These are phyloP conservation scores for Jasminum sambac DNA, from an alignment of 257 asterid genomes.

Conservation along the genomic window DNA sequence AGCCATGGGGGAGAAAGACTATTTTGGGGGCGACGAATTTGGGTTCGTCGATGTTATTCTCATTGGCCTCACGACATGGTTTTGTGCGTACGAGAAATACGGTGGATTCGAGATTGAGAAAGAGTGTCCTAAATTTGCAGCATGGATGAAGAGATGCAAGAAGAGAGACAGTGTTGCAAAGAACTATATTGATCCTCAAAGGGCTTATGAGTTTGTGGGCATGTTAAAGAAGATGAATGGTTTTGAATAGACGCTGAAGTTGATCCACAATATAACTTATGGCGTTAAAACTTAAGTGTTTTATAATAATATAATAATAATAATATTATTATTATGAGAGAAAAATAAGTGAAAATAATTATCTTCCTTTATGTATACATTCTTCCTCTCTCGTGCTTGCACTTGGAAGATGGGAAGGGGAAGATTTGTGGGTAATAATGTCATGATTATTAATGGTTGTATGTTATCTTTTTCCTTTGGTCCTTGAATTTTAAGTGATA, in stretches of 20 bases:
- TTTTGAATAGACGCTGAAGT: constrained; percentile 33
- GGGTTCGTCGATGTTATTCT: constrained; percentile 60
- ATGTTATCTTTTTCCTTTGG: too few relatives aligned
- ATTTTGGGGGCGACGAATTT: constrained; percentile 58
- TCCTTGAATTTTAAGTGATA: too few relatives aligned
- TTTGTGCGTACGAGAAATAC: constrained; percentile 52
- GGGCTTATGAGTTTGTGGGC: constrained; percentile 52
- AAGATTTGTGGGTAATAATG: too few relatives aligned
- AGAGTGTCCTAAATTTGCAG: constrained; percentile 54
- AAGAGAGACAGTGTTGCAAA: constrained; percentile 57
- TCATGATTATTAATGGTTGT: too few relatives aligned
- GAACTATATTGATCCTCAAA: constrained; percentile 40
- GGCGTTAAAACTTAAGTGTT: background rate
- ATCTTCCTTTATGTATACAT: background rate
- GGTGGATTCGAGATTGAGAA: constrained; percentile 64
- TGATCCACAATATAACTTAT: background rate
- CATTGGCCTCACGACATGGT: constrained; percentile 57
- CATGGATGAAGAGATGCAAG: constrained; percentile 65
- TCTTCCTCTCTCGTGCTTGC: background rate
- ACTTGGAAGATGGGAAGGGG: background rate
- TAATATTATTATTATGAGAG: background rate
- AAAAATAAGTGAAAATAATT: constrained; percentile 7
- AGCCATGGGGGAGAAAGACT: constrained; percentile 56
- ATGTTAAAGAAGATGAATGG: constrained; percentile 62
- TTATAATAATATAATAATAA: too few relatives aligned